Base-by-base conservation (phyloP, 495 filamentous ascomycete species). In the Penicillium parvum region DNA sequence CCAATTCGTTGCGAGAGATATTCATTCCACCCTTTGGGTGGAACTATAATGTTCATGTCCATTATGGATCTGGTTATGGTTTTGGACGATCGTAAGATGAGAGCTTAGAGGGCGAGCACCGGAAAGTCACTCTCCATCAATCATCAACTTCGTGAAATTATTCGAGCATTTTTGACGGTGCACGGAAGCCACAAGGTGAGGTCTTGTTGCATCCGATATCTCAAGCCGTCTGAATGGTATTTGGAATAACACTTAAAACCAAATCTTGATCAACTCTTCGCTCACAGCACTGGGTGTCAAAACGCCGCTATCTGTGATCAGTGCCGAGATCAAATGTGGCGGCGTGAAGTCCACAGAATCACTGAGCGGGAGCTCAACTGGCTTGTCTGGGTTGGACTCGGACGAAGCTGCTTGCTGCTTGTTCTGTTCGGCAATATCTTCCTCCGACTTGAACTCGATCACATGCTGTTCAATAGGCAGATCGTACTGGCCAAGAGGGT, bases 311-410 rank as follows among this genome's bases (percentile, higher is more conserved):
- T 91, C 86, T 1, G 86, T 90, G 43, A 91, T 84, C 45, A 90
- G 71, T 6, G 83, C 85, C 6, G 85, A 84, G 30, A 95, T 88
- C 36, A 89, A 68, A 51, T 88, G 75, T 6, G 86, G 86, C 23
- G 88, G 85, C 56, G 90, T 96, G 58, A 86, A 96, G 59, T 98
- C 92, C 10, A 97, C 90, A 29, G 73, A 75, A 43, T 82, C 75
- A 5, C 56, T 50, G 40, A 58, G 56, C 15, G 59, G 53, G n/a
- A 60, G 25, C 43, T 61, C 58, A 12, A 56, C 43, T 5, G 46
- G 45, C 6, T 32, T 18, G 65, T 72, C 34, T 63, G 60, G 36
- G 33, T 43, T 49, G 22, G 40, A 14, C 1, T 36, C 27, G 42
- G 33, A 37, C 9, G 40, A 32, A 14, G 47, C 48, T 37, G 62